Conservation (phyloP, 75 land plant species). For the Azolla pinnata region DNA sequence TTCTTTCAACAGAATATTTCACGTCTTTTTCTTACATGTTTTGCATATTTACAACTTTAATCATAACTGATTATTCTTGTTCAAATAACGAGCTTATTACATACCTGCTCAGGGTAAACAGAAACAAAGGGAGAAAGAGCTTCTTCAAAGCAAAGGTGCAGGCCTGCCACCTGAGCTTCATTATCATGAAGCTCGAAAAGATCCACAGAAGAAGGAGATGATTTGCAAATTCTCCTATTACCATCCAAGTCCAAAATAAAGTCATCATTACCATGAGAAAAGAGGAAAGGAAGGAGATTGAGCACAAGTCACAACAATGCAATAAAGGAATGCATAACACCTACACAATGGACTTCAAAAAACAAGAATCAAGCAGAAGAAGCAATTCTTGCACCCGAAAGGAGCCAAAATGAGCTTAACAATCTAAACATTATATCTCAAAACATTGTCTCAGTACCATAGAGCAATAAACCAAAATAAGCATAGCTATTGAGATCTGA, state of each 20-base stretch:
- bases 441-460: too few species aligned
- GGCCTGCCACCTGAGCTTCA: conserved; percentile 13
- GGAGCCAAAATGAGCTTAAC: background rate
- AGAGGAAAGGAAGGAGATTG: background rate
- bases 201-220: conserved; percentile 16
- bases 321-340: background rate
- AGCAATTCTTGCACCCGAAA: background rate
- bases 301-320: background rate
- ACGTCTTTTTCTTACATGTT: background rate
- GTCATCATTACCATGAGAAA: background rate
- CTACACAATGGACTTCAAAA: background rate
- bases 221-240: conserved; percentile 18
- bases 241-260: too few species aligned
- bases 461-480: too few species aligned
- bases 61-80: background rate
- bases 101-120: conserved; percentile 15
- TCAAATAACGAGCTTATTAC: background rate
- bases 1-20: background rate
- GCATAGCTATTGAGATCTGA: too few species aligned
- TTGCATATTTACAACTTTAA: background rate
- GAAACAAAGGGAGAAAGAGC: conserved; percentile 14
- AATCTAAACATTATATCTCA: too few species aligned
- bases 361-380: background rate
- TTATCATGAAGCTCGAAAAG: conserved; percentile 17
- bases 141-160: conserved; percentile 18